Evolutionary conservation across 495 filamentous ascomycete genomes (phyloP), one percentile per base, ranked within the genome.

Genomic region (Penicillium canescens): DNA sequence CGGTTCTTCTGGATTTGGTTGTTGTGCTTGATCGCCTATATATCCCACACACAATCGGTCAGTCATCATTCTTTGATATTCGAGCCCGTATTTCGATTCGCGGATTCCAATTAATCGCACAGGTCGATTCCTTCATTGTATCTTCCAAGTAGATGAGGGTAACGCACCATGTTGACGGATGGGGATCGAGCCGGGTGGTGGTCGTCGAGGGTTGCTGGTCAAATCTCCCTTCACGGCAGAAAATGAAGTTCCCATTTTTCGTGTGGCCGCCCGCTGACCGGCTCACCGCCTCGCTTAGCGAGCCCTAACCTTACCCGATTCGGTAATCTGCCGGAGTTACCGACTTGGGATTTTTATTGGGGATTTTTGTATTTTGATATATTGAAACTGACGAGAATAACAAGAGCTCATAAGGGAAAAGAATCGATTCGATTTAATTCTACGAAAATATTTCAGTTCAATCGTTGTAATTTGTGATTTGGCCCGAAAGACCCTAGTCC

Each of bases 1-100:
- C 90, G 94, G 86, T 94, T 96, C 86, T 95, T 86, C 71, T 85
- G 92, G 79, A 98, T 88, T 83, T 94, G 88, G 85, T 98, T 91
- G 79, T 98, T 98, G 86, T 97, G 93, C 84, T 96, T 96, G 89
- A 98, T 96, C 83, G 94, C 88, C 89, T 87, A 69, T 74, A 71
- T 66, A 44, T 51, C 54, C 56, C 56, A 59, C 59, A 60, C 55
- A 62, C 61, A 62, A 45, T 60, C 55, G 57, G 70, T 69, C 68
- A 74, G 66, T 54, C 60, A 49, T 51, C 51, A 50, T 54, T 45
- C 56, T 23, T 62, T 56, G 56, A 31, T 52, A 34, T 50, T 14
- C 14, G 23, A 16, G 31, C 16, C 16, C 49, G 39, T 21, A 42
- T 51, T 51, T 51, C 49, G 20, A 51, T 34, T 34, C 31, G 16